Evolutionary conservation across 371 early-diverging fungal genomes (phyloP), one percentile per base, ranked within the genome.

Genomic region (Capniomyces stellatus): DNA sequence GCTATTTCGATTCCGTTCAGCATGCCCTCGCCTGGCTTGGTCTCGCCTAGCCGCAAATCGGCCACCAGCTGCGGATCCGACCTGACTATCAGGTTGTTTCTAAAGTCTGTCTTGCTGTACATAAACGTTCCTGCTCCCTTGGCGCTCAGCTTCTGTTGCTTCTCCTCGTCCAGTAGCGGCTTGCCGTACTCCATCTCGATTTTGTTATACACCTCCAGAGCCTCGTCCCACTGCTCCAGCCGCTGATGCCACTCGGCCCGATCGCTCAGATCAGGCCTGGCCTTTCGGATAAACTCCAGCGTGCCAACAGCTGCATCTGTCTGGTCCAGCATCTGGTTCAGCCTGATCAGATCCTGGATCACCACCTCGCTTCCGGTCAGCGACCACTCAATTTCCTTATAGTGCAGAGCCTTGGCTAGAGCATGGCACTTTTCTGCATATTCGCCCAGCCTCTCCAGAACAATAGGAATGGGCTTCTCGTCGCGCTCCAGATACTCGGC

Each of bases 401-500:
- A 96, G 60, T 94, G 95, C 56, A 97, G 66, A 28, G 88, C 88
- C 69, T 95, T 95, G 44, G 96, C 93, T 63, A 83, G 89, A 1
- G 96, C 92, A 59, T 96, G 93, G 58, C 93, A 95, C 54, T 83
- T 85, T 53, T 81, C 79, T 4, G 98, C 96, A 60, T 88, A 94
- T 22, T 70, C 71, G 10, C 92, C 94, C 25, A 97, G 70, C 0
- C 85, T 86, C 35, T 87, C 77, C 44, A 93, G 83, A 57, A 91
- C 89, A 48, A 96, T 93, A 0, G 94, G 93, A 3, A 94, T 71
- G 29, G 91, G 80, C 61, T 91, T 90, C 63, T 91, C 93, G 63
- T 95, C 92, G 54, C 91, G 93, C 67, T 98, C 97, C 96, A 98
- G 93, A 57, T 91, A 94, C 66, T 94, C 98, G 21, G 94, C 94